phyloP scores from a whole-genome alignment of 78 protist species.

The Cavenderia fasciculata region DNA sequence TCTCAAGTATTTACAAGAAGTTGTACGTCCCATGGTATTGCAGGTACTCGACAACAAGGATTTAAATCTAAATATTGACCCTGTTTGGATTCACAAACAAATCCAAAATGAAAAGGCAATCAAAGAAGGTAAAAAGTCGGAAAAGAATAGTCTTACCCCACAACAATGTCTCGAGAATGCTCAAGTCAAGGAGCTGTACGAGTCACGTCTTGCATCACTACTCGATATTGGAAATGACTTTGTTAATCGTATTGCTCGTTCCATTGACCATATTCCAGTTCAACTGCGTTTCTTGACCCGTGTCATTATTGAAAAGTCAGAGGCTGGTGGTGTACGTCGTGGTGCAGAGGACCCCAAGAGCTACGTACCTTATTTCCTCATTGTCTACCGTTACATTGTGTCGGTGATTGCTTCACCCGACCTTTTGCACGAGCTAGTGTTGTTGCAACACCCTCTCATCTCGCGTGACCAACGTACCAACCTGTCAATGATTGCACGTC shows the following conservation, averaged over 20 bases:
- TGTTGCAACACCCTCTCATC: constrained; percentile 45
- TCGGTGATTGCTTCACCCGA: constrained; percentile 60
- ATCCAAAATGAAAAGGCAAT: background rate
- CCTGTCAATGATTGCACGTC: constrained; percentile 26
- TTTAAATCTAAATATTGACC: constrained; percentile 53
- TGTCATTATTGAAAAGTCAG: constrained; percentile 18
- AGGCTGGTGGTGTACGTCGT: background rate
- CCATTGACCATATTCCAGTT: constrained; percentile 37
- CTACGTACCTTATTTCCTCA: constrained; percentile 19
- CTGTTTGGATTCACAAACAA: constrained; percentile 53
- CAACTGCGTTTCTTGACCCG: constrained; percentile 47
- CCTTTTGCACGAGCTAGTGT: constrained; percentile 46
- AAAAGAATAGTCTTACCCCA: background rate
- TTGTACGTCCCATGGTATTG: constrained; percentile 22
- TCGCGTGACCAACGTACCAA: constrained; percentile 40
- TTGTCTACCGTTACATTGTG: constrained; percentile 36
- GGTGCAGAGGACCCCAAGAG: background rate
- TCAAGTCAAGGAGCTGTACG: constrained; percentile 7
- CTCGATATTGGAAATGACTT: constrained; percentile 3
- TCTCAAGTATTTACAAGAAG: constrained; percentile 33
- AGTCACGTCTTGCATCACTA: constrained; percentile 14
- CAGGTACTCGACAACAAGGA: constrained; percentile 27
- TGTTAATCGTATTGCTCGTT: background rate
- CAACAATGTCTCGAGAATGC: constrained; percentile 28
- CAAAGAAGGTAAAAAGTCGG: constrained; percentile 48